Conservation (phyloP, 805 yeast genomes). For the Yarrowia sp. region DNA sequence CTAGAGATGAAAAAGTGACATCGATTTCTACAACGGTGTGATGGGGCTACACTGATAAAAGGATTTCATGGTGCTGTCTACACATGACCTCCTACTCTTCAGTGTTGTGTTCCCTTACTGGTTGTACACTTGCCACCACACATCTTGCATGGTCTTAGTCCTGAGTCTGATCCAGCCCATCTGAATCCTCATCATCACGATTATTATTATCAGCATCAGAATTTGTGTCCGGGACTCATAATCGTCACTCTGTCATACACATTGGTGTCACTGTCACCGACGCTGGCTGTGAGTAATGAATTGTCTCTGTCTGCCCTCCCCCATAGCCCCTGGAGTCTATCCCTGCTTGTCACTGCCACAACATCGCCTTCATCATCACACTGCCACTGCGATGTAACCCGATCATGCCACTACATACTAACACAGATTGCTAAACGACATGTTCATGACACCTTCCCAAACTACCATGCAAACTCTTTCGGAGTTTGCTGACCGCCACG, state of each 20-base stretch:
- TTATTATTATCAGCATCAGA: background rate
- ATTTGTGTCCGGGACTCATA: background rate
- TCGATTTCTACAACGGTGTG: slow-evolving; percentile 11
- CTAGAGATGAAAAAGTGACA: slow-evolving; percentile 36
- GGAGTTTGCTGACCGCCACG: slow-evolving; percentile 38
- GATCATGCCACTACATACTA: background rate
- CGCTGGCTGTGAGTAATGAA: background rate
- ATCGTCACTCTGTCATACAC: background rate
- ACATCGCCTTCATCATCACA: slow-evolving; percentile 1
- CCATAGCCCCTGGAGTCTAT: too few species aligned
- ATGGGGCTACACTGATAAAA: slow-evolving; percentile 9
- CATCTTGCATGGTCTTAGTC: slow-evolving; percentile 3
- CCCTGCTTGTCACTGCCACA: slow-evolving; percentile 1
- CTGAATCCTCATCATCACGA: background rate
- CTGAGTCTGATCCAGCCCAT: background rate
- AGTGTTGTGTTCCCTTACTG: background rate
- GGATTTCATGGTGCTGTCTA: background rate
- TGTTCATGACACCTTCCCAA: slow-evolving; percentile 39
- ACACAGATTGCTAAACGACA: slow-evolving; percentile 38
- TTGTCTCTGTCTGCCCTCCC: too few species aligned
- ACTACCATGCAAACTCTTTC: slow-evolving; percentile 37
- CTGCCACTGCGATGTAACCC: background rate
- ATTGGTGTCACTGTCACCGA: slow-evolving; percentile 11
- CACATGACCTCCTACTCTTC: background rate
- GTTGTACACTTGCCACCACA: background rate